Conservation (phyloP, 257 asterid species). For the Solanum chiquidenum region DNA sequence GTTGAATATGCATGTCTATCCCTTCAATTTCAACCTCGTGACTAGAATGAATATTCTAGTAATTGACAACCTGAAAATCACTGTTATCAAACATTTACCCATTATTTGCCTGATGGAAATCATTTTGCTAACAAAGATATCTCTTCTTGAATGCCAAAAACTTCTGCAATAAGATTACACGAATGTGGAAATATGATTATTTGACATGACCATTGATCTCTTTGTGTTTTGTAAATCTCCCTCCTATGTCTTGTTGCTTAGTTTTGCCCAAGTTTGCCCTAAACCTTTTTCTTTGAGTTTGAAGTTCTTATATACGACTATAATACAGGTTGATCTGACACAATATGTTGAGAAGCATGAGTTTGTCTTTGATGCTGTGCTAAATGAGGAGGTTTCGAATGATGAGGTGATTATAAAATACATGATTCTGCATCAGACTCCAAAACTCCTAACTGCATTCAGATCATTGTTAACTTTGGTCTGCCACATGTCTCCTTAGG, state of each 20-base stretch:
- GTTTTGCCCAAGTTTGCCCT: background rate
- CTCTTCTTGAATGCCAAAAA: background rate
- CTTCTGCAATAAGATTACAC: background rate
- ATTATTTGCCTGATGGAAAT: background rate
- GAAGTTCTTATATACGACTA: slow-evolving; percentile 2
- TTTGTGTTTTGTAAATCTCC: background rate
- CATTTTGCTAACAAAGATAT: background rate
- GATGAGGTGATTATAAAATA: slow-evolving; percentile 62
- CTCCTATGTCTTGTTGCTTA: background rate
- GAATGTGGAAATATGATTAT: background rate
- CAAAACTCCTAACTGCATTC: background rate
- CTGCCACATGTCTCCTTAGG: slow-evolving; percentile 18
- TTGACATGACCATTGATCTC: background rate
- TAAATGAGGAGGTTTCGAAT: slow-evolving; percentile 94
- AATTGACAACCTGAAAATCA: background rate
- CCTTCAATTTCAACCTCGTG: background rate
- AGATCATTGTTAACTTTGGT: slow-evolving; percentile 1
- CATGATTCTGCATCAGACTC: background rate
- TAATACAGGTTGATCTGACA: slow-evolving; percentile 84
- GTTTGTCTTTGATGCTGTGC: slow-evolving; percentile 97
- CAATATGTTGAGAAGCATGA: slow-evolving; percentile 95
- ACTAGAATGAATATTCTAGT: background rate
- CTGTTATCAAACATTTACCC: background rate
- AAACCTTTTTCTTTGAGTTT: background rate
- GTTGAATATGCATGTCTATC: background rate